Percentiles rank a stretch among this genome's conserved stretches.
phyloP scores from a whole-genome alignment of 2,329 filamentous ascomycete genomes.

The Hirsutella thompsonii region DNA sequence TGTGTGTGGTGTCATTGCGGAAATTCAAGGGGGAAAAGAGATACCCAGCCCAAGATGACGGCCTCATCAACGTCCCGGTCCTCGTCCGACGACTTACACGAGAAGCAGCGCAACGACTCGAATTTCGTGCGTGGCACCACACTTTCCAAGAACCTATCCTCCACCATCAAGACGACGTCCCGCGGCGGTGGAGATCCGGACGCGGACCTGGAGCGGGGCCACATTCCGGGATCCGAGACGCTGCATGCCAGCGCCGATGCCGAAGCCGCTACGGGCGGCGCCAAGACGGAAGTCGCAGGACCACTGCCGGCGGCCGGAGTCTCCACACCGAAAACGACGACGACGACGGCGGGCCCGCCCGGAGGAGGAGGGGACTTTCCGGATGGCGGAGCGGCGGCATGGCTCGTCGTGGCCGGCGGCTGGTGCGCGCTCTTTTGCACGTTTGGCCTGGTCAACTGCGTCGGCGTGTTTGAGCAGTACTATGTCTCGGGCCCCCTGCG shows the following conservation, averaged over 20 bases:
- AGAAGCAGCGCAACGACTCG: background rate
- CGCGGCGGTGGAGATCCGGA: slow-evolving; percentile 1
- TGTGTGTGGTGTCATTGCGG: too few species aligned
- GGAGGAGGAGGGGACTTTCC: slow-evolving; percentile 46
- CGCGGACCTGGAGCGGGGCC: background rate
- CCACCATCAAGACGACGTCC: background rate
- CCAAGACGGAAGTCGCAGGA: slow-evolving; percentile 1
- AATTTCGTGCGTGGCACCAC: background rate
- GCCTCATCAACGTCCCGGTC: background rate
- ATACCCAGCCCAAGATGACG: background rate
- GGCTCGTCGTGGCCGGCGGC: slow-evolving; percentile 39
- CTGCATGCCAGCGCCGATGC: background rate
- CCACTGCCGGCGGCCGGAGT: too few species aligned
- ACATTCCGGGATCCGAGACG: background rate
- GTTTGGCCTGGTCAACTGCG: slow-evolving; percentile 29
- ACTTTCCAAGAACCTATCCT: background rate
- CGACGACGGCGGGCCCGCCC: too few species aligned
- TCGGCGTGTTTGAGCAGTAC: slow-evolving; percentile 46
- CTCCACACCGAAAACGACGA: too few species aligned
- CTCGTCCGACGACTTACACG: background rate
- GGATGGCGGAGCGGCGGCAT: slow-evolving; percentile 44
- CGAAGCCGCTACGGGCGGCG: background rate
- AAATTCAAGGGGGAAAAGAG: too few species aligned
- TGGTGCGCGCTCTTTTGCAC: slow-evolving; percentile 30
- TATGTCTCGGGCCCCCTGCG: slow-evolving; percentile 36